These are phyloP conservation scores for Umbelopsis sp. DNA, from an alignment of 192 early-diverging fungal genomes.

Conservation along the genomic window DNA sequence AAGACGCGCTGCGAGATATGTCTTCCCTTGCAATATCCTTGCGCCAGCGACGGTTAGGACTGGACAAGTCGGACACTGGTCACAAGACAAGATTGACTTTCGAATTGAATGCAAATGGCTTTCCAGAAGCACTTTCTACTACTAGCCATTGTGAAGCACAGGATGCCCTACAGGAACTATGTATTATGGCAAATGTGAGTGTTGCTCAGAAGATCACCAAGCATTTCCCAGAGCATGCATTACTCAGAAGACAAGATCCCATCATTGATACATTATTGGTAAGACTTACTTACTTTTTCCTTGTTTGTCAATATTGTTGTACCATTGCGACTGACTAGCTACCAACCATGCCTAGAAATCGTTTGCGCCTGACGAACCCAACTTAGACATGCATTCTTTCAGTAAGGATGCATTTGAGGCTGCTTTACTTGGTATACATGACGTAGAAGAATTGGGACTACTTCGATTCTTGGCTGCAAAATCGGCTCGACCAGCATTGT, in stretches of 20 bases:
- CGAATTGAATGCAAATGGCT: background rate
- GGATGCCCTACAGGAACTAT: slow-evolving; percentile 19
- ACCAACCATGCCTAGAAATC: background rate
- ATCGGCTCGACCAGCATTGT: background rate
- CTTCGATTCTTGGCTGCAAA: slow-evolving; percentile 5
- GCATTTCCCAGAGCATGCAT: slow-evolving; percentile 21
- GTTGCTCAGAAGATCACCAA: slow-evolving; percentile 24
- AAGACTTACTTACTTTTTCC: background rate
- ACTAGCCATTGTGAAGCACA: background rate
- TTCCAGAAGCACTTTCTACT: background rate
- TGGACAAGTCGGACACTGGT: background rate
- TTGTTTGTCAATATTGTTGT: background rate
- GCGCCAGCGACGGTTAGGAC: background rate
- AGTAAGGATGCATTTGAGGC: slow-evolving; percentile 2
- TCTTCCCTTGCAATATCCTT: background rate
- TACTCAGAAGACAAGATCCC: slow-evolving; percentile 17
- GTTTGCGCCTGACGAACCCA: background rate
- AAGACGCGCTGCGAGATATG: background rate
- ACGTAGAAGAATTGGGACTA: background rate
- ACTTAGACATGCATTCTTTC: background rate
- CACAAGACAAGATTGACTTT: slow-evolving; percentile 4
- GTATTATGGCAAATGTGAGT: slow-evolving; percentile 21
- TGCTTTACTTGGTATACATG: background rate
- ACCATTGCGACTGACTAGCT: background rate
- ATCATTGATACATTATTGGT: slow-evolving; percentile 17